These are phyloP conservation scores for Podospora didyma DNA, from an alignment of 495 filamentous ascomycete species.

Conservation along the genomic window DNA sequence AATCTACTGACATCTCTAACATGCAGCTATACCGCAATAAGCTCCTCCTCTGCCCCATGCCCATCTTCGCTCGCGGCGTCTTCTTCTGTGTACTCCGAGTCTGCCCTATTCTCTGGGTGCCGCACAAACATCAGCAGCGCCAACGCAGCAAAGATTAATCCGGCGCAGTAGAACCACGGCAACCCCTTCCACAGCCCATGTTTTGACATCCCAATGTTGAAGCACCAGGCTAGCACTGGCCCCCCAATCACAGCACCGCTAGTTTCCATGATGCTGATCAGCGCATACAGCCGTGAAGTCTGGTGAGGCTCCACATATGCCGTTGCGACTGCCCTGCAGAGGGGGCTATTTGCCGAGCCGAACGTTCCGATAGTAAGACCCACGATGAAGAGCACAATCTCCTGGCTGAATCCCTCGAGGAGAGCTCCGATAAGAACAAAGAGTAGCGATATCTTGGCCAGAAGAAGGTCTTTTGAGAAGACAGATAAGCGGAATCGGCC, in stretches of 20 bases:
- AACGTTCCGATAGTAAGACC: slow-evolving; percentile 51
- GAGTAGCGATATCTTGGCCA: slow-evolving; percentile 45
- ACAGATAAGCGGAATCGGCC: slow-evolving; percentile 29
- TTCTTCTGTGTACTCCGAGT: background rate
- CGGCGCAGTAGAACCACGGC: slow-evolving; percentile 10
- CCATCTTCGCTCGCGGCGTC: too few relatives aligned
- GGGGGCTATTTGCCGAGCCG: slow-evolving; percentile 45
- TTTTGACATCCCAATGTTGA: background rate
- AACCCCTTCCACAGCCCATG: slow-evolving; percentile 5
- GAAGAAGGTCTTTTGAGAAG: slow-evolving; percentile 49
- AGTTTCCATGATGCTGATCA: slow-evolving; percentile 55
- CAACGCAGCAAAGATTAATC: background rate
- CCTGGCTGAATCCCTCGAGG: slow-evolving; percentile 29
- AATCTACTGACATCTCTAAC: too few relatives aligned
- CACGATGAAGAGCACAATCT: slow-evolving; percentile 51
- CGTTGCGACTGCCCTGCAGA: slow-evolving; percentile 48
- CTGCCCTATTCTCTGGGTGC: background rate
- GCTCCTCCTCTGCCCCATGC: too few relatives aligned
- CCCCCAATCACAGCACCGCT: slow-evolving; percentile 51
- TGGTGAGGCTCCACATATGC: slow-evolving; percentile 49
- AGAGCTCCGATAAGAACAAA: slow-evolving; percentile 32
- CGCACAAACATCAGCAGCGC: slow-evolving; percentile 1
- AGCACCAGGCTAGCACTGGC: slow-evolving; percentile 40
- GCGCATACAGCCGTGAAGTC: slow-evolving; percentile 52
- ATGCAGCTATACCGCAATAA: too few relatives aligned